Evolutionary conservation across 2,329 filamentous ascomycete species (phyloP), one percentile per base, ranked within the genome.

Genomic region (Fusarium nisikadoi): DNA sequence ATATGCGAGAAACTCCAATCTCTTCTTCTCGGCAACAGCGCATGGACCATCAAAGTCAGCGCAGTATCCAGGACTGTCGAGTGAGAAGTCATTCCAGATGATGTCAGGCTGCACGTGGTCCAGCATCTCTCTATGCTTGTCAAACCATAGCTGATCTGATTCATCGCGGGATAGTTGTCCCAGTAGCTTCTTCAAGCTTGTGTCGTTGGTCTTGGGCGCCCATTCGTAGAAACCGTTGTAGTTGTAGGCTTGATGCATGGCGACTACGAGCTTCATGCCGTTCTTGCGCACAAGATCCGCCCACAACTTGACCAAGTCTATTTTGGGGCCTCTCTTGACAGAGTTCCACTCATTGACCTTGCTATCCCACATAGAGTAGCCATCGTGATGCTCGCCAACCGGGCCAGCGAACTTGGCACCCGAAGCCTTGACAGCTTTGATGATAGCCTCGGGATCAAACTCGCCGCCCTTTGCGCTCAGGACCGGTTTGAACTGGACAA

Each of bases 201-300:
- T 67, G 6, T 61, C 19, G 7, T 67, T 67, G 10, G 55, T 39
- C n/a, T 55, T 62, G 4, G 65, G 65, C 10, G 58, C 65, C 42
- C 50, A 68, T 27, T 68, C 27, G 14, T 54, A 68, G 19, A 65
- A 68, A 3, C 65, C 58, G 4, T 68, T 68, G 29, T 62, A 57
- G 58, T 69, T 68, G 27, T 68, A 68, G 2, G 65, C 65, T 27
- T 68, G 65, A 29, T 68, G 65, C 65, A 69, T 68, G 5, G 65
- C 65, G 1, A 68, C 46, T 6, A 68, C 38, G 9, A 68, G 65
- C 16, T 68, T 68, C 65, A 68, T 68, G 3, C 38, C 65, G 1
- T 68, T 64, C n/a, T 69, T 33, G 2, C 64, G 17, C 1, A 67
- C 62, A 1, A 67, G 53, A 11, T 38, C 39, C 3, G 64, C 64